Percentiles rank a stretch among this genome's conserved stretches.
Evolutionary conservation across 2,329 filamentous ascomycete genomes (phyloP).

Genomic region (Penicillium sp.): DNA sequence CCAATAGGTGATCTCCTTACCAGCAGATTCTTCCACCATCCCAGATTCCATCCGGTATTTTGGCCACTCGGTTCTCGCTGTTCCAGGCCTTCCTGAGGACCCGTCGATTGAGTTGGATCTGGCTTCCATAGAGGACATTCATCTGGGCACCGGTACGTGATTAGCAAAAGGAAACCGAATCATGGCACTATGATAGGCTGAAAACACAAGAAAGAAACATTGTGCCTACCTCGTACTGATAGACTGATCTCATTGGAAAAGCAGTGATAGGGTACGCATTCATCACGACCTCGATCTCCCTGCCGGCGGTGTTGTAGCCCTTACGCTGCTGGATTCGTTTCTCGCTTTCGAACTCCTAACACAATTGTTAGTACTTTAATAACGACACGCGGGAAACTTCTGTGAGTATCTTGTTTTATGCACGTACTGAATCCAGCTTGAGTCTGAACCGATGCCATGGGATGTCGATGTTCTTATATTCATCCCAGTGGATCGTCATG

Average conservation of each 20-base stretch:
- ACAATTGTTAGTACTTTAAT: background rate
- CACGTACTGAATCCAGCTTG: background rate
- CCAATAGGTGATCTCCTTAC: slow-evolving; percentile 46
- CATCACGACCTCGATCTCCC: slow-evolving; percentile 54
- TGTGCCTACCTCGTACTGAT: slow-evolving; percentile 75
- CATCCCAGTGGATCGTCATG: slow-evolving; percentile 4
- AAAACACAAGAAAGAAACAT: slow-evolving; percentile 18
- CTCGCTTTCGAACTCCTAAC: background rate
- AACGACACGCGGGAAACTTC: background rate
- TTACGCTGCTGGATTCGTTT: slow-evolving; percentile 3
- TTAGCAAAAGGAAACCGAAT: slow-evolving; percentile 10
- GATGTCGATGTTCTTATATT: slow-evolving; percentile 8
- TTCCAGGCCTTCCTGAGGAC: slow-evolving; percentile 74
- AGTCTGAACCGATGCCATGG: slow-evolving; percentile 9
- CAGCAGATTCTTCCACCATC: slow-evolving; percentile 86
- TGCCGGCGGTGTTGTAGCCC: slow-evolving; percentile 56
- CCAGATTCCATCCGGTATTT: slow-evolving; percentile 55
- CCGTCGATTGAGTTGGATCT: slow-evolving; percentile 54
- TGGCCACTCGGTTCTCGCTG: slow-evolving; percentile 44
- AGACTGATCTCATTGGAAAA: slow-evolving; percentile 60
- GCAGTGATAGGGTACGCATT: slow-evolving; percentile 71
- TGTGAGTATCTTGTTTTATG: background rate
- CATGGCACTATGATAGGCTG: background rate
- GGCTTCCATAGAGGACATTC: slow-evolving; percentile 58
- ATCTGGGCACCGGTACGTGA: slow-evolving; percentile 50